These are phyloP conservation scores for Coniochaeta sp. DNA, from an alignment of 2,329 filamentous ascomycete genomes.

Conservation along the genomic window DNA sequence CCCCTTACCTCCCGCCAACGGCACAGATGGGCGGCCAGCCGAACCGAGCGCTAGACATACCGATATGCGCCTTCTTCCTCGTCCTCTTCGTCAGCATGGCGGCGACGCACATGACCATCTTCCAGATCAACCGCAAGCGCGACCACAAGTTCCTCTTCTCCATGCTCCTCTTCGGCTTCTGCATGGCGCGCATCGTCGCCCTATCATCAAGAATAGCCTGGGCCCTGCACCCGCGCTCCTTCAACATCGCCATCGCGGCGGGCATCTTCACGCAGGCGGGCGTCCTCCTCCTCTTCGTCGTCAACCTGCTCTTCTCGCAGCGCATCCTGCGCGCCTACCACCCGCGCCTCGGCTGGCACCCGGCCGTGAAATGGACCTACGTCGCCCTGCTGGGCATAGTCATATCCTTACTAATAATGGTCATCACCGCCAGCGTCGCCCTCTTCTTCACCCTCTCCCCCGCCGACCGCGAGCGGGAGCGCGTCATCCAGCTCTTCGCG, in stretches of 20 bases:
- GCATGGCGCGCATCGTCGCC: constrained; percentile 45
- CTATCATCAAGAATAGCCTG: constrained; percentile 46
- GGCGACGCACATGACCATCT: constrained; percentile 51
- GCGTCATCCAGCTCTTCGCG: constrained; percentile 57
- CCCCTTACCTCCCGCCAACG: constrained; percentile 32
- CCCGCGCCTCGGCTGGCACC: constrained; percentile 63
- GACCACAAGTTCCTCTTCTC: constrained; percentile 56
- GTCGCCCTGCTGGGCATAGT: constrained; percentile 49
- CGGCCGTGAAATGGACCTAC: constrained; percentile 42
- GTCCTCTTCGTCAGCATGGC: constrained; percentile 48
- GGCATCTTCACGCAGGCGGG: constrained; percentile 67
- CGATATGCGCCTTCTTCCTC: constrained; percentile 58
- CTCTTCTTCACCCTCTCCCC: constrained; percentile 58
- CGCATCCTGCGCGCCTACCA: constrained; percentile 69
- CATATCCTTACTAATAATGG: constrained; percentile 53
- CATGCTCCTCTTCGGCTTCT: constrained; percentile 51
- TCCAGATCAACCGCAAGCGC: constrained; percentile 41
- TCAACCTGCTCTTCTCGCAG: constrained; percentile 73
- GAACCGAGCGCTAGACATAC: constrained; percentile 50
- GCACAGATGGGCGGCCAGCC: constrained; percentile 54
- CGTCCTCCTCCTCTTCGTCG: constrained; percentile 66
- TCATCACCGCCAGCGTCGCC: constrained; percentile 59
- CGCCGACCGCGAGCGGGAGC: constrained; percentile 42
- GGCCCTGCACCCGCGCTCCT: constrained; percentile 33
- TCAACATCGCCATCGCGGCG: constrained; percentile 48